These are phyloP conservation scores for Penicillium occitanis DNA, from an alignment of 2,329 filamentous ascomycete genomes.

Conservation along the genomic window DNA sequence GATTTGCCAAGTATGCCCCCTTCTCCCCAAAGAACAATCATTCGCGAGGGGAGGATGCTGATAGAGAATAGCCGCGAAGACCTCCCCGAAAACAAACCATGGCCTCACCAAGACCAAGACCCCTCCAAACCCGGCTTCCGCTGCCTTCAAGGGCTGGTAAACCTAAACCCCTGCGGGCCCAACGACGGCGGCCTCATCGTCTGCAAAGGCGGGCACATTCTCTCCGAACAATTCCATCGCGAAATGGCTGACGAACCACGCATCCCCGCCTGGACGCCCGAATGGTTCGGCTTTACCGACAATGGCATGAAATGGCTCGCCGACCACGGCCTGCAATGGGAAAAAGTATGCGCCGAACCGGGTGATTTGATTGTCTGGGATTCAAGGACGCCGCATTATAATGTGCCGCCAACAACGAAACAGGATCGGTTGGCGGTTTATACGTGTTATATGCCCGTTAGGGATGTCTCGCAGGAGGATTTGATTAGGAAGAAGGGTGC, in stretches of 20 bases:
- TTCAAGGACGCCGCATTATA: slow-evolving; percentile 50
- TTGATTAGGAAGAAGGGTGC: slow-evolving; percentile 36
- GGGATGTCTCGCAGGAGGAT: slow-evolving; percentile 37
- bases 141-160: slow-evolving; percentile 45
- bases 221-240: slow-evolving; percentile 45
- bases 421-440: slow-evolving; percentile 40
- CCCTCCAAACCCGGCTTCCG: slow-evolving; percentile 38
- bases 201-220: slow-evolving; percentile 41
- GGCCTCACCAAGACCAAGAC: slow-evolving; percentile 47
- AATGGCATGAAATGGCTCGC: slow-evolving; percentile 47
- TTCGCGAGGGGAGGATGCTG: neutral
- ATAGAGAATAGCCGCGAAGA: slow-evolving; percentile 32
- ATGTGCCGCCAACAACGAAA: slow-evolving; percentile 35
- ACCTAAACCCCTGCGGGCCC: slow-evolving; percentile 43
- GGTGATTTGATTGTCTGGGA: slow-evolving; percentile 51
- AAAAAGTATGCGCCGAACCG: slow-evolving; percentile 45
- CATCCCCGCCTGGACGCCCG: slow-evolving; percentile 25
- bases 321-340: slow-evolving; percentile 37
- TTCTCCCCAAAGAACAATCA: too few relatives aligned
- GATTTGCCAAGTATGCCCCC: slow-evolving; percentile 10
- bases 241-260: slow-evolving; percentile 27
- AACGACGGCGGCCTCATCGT: slow-evolving; percentile 49
- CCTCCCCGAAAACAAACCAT: slow-evolving; percentile 31
- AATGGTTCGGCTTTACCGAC: slow-evolving; percentile 45
- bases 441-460: slow-evolving; percentile 37